phyloP scores from a whole-genome alignment of 345 rosid species.

The Gossypium ekmanianum region DNA sequence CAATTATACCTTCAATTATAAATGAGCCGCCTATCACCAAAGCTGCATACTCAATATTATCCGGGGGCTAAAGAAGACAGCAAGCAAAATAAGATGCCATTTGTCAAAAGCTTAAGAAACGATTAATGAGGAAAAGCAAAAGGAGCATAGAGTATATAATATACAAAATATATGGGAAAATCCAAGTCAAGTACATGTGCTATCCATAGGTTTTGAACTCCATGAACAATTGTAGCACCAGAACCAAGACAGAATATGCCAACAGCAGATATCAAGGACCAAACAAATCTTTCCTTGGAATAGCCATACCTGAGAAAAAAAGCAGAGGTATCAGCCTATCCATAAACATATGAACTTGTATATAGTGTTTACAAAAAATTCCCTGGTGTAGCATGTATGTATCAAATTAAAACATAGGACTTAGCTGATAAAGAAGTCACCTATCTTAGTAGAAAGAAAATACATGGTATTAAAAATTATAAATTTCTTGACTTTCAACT shows the following conservation, averaged over 20 bases:
- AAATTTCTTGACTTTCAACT: not conserved
- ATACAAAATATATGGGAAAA: not conserved
- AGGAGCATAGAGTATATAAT: not conserved
- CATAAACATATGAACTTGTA: conserved; percentile 10
- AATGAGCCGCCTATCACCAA: conserved; percentile 93
- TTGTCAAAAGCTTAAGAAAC: not conserved
- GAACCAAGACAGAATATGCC: conserved; percentile 98
- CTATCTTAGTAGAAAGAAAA: not conserved
- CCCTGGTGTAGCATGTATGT: not conserved
- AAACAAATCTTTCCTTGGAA: conserved; percentile 96
- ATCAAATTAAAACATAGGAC: not conserved
- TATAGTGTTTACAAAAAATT: conserved; percentile 7
- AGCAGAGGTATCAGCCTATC: conserved; percentile 19
- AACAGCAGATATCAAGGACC: conserved; percentile 99
- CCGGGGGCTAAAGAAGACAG: conserved; percentile 64
- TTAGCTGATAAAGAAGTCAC: not conserved
- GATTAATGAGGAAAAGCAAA: conserved; percentile 11
- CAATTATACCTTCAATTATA: conserved; percentile 70
- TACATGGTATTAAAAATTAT: not conserved
- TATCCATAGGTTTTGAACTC: conserved; percentile 86
- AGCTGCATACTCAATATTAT: conserved; percentile 77
- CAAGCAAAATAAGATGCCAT: conserved; percentile 18
- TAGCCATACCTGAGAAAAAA: conserved; percentile 75
- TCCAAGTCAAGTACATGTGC: conserved; percentile 46
- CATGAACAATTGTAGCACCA: conserved; percentile 94